Evolutionary conservation across 305 asterid genomes (phyloP), one percentile per base, ranked within the genome.

Genomic region (Striga hermonthica): DNA sequence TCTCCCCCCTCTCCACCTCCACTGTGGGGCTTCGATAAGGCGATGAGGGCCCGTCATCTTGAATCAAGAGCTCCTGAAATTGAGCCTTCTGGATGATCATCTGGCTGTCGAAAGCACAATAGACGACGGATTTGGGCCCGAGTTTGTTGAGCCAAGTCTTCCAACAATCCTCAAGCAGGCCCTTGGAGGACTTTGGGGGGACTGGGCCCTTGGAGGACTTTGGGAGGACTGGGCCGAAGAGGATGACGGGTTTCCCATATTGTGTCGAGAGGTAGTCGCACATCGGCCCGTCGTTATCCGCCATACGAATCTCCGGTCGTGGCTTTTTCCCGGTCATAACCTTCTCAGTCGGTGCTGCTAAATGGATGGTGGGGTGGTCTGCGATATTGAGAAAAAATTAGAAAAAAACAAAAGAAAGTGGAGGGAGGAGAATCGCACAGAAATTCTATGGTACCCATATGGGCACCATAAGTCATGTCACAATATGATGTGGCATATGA

Each of bases 41-140:
- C 92, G 2, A 83, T 13, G 4, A 85, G 68, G 47, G 0, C 82
- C 82, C 14, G 90, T 80, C 81, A 80, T 57, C 69, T 88, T 90
- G 9, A 87, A 74, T 1, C 95, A 81, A 79, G 5, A 87, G 54
- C 38, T 85, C 82, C 38, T 85, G 86, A 56, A 88, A 87, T n/a
- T 85, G 95, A 0, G 69, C 9, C 69, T 74, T 81, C 34, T 68
- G 62, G 12, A 84, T 79, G 34, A 62, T 71, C 70, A 77, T 5
- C 14, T 87, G 84, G 73, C 93, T 83, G 0, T 90, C 93, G 40
- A 88, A 82, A 1, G 90, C 88, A 67, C 90, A 87, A 64, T 73
- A 83, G 0, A 85, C 70, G 0, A 83, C 84, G 0, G 84, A 75
- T 54, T 78, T 74, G 0, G 73, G 66, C 69, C 41, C 5, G 60